Percentiles rank a stretch among this genome's conserved stretches.
Evolutionary conservation across 305 asterid species (phyloP).

Genomic region (Solanum hybrid): DNA sequence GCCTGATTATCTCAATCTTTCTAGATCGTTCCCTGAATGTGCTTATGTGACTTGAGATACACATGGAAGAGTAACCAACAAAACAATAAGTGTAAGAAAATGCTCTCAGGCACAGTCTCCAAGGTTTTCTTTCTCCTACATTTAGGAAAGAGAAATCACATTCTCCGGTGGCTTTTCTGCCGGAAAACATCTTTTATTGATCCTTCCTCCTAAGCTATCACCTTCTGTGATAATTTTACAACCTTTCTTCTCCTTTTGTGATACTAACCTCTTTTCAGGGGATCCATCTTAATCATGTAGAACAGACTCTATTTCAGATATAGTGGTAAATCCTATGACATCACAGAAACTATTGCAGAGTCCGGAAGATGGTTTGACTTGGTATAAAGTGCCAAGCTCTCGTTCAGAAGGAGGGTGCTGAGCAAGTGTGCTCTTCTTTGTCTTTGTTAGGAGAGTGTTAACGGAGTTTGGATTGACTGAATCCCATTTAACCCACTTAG

Average conservation of each 20-base stretch:
- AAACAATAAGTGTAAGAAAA: not conserved
- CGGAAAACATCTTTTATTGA: not conserved
- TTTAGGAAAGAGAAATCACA: not conserved
- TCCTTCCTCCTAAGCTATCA: not conserved
- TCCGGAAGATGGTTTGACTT: not conserved
- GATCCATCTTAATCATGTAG: not conserved
- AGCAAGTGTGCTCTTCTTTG: not conserved
- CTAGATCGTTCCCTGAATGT: not conserved
- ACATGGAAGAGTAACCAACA: not conserved
- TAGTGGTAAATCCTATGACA: not conserved
- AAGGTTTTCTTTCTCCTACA: not conserved
- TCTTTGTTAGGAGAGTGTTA: not conserved
- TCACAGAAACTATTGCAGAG: not conserved
- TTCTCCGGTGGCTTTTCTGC: not conserved
- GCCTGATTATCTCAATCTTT: not conserved
- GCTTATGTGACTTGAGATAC: not conserved
- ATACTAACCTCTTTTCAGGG: not conserved
- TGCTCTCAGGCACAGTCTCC: not conserved
- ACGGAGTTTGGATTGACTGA: not conserved
- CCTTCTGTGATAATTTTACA: not conserved
- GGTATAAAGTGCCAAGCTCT: not conserved
- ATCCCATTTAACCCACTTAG: not conserved
- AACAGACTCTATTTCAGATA: not conserved
- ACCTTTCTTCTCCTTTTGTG: not conserved
- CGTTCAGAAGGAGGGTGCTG: not conserved